Conservation (phyloP, 1,139 yeast species). For the Lizanozyma gosingica region DNA sequence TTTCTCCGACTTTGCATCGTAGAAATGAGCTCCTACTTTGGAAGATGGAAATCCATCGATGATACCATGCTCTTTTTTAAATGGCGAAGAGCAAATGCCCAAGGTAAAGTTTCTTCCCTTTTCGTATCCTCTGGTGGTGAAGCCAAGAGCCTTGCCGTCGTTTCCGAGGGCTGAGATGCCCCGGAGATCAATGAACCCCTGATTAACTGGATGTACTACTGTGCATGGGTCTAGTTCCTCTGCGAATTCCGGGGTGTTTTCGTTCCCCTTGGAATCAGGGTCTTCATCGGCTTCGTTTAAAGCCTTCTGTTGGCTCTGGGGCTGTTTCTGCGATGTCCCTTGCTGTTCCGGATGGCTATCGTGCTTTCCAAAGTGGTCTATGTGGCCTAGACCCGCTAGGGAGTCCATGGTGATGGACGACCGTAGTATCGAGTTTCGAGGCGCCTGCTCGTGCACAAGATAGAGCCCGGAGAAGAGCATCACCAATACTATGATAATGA, state of each 20-base stretch:
- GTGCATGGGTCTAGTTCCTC: conserved; percentile 40
- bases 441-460: conserved; percentile 4
- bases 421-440: conserved; percentile 4
- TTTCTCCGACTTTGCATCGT: conserved; percentile 40
- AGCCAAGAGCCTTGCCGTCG: conserved; percentile 41
- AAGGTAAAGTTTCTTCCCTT: conserved; percentile 68
- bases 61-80: conserved; percentile 31
- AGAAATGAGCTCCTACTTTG: conserved; percentile 60
- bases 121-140: conserved; percentile 68
- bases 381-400: not conserved
- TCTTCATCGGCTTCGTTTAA: no score
- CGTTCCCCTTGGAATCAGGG: no score
- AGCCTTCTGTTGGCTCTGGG: no score
- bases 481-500: not conserved
- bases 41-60: conserved; percentile 37
- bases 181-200: conserved; percentile 48
- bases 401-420: conserved; percentile 8
- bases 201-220: conserved; percentile 40
- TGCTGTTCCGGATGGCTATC: not conserved
- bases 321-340: no score
- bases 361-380: not conserved
- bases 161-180: conserved; percentile 36
- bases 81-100: conserved; percentile 68
- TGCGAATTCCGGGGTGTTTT: not conserved
- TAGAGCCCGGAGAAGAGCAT: not conserved